A percentile compares a stretch with the other conserved stretches of the same genome.
Evolutionary conservation across 2,329 filamentous ascomycete species (phyloP).

Genomic region (Metarhizium guizhouense): DNA sequence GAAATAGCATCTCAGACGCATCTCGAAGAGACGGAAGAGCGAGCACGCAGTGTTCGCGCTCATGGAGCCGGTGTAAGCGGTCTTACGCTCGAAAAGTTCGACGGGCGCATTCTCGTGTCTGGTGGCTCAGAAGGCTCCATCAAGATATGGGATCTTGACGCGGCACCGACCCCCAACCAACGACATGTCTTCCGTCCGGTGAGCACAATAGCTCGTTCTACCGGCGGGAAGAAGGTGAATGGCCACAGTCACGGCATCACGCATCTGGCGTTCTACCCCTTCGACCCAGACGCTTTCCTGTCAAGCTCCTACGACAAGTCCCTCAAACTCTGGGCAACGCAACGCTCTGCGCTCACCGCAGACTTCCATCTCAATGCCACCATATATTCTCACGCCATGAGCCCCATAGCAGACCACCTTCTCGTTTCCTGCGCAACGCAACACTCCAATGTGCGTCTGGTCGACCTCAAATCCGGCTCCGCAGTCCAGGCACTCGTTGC

Average conservation of each 20-base stretch:
- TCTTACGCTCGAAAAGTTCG: conserved; percentile 72
- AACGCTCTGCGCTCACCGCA: conserved; percentile 50
- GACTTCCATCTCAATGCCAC: conserved; percentile 60
- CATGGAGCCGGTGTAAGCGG: conserved; percentile 74
- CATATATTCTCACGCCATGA: conserved; percentile 70
- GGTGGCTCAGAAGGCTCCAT: conserved; percentile 80
- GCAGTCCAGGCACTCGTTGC: conserved; percentile 61
- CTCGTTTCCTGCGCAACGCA: conserved; percentile 85
- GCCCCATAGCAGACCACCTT: conserved; percentile 61
- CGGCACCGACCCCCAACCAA: conserved; percentile 34
- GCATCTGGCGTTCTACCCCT: conserved; percentile 68
- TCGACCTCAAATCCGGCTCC: conserved; percentile 78
- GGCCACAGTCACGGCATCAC: conserved; percentile 65
- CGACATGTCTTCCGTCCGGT: conserved; percentile 45
- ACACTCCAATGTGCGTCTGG: conserved; percentile 71
- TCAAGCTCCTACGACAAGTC: conserved; percentile 72
- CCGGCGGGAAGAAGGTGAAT: conserved; percentile 15
- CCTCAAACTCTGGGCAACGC: conserved; percentile 65
- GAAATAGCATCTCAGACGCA: conserved; percentile 10
- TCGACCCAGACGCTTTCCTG: conserved; percentile 66
- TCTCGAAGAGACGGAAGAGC: conserved; percentile 15
- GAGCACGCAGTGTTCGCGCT: conserved; percentile 43
- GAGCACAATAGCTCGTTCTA: conserved; percentile 38
- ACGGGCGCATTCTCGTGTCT: conserved; percentile 68
- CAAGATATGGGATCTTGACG: conserved; percentile 79